Conservation (phyloP, 192 early-diverging fungal genomes). For the Coemansia pectinata region DNA sequence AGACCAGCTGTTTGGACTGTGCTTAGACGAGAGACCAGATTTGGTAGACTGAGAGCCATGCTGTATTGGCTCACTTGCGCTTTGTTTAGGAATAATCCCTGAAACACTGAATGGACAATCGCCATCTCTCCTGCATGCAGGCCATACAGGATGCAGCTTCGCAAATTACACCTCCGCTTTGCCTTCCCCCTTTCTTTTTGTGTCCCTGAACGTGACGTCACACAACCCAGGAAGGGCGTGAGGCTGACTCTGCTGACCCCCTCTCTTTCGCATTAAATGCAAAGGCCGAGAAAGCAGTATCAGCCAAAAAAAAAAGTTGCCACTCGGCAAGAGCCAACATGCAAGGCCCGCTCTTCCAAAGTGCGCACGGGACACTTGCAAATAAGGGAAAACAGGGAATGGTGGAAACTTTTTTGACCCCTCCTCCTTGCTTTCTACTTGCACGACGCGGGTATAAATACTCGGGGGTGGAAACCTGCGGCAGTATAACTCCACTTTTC, state of each 20-base stretch:
- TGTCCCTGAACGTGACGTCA: neutral
- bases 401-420: neutral
- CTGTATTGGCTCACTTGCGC: neutral
- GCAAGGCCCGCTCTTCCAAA: neutral
- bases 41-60: neutral
- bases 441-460: neutral
- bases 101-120: neutral
- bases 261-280: neutral
- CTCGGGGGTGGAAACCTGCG: neutral
- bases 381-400: neutral
- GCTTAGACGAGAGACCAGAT: neutral
- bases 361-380: neutral
- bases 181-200: neutral
- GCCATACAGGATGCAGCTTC: neutral
- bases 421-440: neutral
- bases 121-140: neutral
- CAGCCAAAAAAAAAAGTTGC: neutral
- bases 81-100: neutral
- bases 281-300: neutral
- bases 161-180: neutral
- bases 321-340: neutral
- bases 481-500: neutral
- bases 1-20: neutral
- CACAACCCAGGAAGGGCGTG: neutral
- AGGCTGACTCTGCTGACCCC: constrained; percentile 10